Conservation (phyloP, 371 early-diverging fungal genomes). For the Actinomortierella wolfii region DNA sequence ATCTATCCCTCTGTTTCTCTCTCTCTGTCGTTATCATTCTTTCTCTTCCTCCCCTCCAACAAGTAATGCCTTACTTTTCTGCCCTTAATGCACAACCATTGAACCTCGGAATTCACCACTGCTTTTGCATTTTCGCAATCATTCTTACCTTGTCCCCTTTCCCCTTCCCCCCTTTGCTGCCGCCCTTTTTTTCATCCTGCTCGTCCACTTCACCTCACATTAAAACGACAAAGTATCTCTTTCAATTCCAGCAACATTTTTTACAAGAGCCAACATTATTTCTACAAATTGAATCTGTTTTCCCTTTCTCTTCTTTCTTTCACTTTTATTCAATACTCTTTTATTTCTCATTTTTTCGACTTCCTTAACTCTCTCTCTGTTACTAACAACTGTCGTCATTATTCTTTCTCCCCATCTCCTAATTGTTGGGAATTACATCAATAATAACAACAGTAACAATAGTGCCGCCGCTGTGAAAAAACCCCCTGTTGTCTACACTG, state of each 20-base stretch:
- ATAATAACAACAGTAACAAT: no score
- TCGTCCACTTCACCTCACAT: not conserved
- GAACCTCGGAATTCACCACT: not conserved
- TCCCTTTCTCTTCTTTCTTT: no score
- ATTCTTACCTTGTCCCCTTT: no score
- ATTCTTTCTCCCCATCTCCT: constrained; percentile 1
- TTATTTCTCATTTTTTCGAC: no score
- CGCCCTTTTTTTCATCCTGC: no score
- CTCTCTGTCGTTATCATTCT: no score
- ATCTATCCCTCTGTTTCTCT: no score
- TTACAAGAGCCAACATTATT: no score
- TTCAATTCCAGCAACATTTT: no score
- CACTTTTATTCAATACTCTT: no score
- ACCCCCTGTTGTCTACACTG: constrained; percentile 11
- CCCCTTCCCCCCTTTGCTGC: no score
- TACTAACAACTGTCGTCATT: not conserved
- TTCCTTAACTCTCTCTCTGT: not conserved
- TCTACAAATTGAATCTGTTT: no score
- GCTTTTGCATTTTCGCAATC: not conserved
- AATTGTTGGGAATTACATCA: not conserved
- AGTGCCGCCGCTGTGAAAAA: constrained; percentile 16
- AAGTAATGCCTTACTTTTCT: not conserved
- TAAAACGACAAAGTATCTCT: not conserved
- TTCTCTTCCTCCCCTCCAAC: not conserved
- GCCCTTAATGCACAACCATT: not conserved